Conservation (phyloP, 805 yeast genomes). For the Barnettozyma populi region DNA sequence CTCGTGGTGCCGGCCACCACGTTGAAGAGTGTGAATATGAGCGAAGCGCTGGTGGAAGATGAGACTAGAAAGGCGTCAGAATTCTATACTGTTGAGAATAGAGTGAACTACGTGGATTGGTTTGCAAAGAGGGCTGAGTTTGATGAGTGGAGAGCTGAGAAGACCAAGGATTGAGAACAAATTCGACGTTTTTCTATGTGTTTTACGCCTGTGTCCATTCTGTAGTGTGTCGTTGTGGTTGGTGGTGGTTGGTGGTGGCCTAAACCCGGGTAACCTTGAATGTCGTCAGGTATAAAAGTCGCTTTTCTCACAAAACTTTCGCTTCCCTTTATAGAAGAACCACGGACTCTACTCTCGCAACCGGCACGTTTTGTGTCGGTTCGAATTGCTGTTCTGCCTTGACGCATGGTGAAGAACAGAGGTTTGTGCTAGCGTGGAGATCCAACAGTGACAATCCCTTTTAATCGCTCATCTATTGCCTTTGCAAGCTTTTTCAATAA, state of each 20-base stretch:
- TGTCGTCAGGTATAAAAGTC: neutral
- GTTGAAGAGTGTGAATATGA: constrained; percentile 1
- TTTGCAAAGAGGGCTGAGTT: constrained; percentile 7
- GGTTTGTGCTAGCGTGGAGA: constrained; percentile 5
- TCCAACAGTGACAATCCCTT: constrained; percentile 7
- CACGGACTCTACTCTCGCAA: constrained; percentile 6
- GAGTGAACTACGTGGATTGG: constrained; percentile 9
- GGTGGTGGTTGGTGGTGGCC: no score
- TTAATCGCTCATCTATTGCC: constrained; percentile 13
- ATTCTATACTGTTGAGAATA: constrained; percentile 4
- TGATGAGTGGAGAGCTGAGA: constrained; percentile 3
- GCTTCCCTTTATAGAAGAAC: neutral
- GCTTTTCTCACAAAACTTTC: neutral
- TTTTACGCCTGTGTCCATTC: no score
- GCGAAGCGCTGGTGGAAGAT: constrained; percentile 4
- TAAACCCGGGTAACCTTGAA: neutral
- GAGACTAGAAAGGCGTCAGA: constrained; percentile 7
- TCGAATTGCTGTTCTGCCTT: constrained; percentile 3
- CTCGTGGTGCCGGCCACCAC: constrained; percentile 1
- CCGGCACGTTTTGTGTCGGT: constrained; percentile 6
- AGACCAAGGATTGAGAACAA: neutral
- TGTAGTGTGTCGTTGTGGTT: no score
- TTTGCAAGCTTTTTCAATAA: constrained; percentile 2
- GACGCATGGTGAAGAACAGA: neutral
- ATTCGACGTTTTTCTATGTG: no score